These are phyloP conservation scores for Fragaria ananassa DNA, from an alignment of 306 rosid species.

Conservation along the genomic window DNA sequence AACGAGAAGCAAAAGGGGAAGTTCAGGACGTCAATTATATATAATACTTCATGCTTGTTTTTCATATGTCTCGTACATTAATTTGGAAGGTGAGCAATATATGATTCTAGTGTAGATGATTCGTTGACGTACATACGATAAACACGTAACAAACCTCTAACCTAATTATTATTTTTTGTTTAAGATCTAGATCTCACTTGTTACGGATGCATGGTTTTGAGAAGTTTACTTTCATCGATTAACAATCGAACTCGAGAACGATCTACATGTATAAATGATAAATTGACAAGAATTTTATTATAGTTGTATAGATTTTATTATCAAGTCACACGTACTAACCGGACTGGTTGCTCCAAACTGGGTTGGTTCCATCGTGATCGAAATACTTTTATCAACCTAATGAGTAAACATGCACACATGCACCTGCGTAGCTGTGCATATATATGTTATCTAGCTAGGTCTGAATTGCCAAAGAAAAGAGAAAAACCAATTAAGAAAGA, in stretches of 20 bases:
- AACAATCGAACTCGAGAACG: neutral
- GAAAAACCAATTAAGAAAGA: too few relatives aligned
- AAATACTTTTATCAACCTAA: neutral
- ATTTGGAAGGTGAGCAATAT: neutral
- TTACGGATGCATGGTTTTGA: neutral
- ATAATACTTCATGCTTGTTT: neutral
- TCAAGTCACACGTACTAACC: neutral
- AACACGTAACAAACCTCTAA: too few relatives aligned
- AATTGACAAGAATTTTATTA: too few relatives aligned
- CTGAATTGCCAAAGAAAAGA: neutral
- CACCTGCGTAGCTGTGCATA: neutral
- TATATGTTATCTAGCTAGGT: neutral
- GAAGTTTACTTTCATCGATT: too few relatives aligned
- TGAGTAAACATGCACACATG: neutral
- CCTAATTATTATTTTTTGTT: too few relatives aligned
- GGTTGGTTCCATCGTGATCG: neutral
- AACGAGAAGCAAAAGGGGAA: neutral
- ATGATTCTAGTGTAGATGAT: too few relatives aligned
- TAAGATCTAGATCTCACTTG: neutral
- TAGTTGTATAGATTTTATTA: too few relatives aligned
- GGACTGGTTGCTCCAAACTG: neutral
- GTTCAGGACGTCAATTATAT: neutral
- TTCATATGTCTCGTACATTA: too few relatives aligned
- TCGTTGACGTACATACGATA: too few relatives aligned
- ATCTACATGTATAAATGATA: too few relatives aligned